These are phyloP conservation scores for Magnusiomyces fungicola DNA, from an alignment of 1,139 yeast species.

Conservation along the genomic window DNA sequence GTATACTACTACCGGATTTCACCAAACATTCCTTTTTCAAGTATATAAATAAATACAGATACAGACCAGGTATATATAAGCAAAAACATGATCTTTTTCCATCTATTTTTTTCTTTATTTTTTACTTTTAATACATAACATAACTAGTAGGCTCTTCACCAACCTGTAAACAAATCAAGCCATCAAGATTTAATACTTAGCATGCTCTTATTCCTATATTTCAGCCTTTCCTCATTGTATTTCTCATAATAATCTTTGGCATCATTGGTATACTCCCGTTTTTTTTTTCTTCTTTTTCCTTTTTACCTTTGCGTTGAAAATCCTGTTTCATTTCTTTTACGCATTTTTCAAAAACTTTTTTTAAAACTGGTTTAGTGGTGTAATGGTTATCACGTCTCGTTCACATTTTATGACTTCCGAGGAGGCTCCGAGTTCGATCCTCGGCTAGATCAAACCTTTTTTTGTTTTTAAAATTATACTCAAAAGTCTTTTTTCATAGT, in stretches of 20 bases:
- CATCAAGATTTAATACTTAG: not conserved
- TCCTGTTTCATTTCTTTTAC: too few relatives aligned
- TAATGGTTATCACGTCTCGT: constrained; percentile 16
- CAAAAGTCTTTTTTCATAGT: not conserved
- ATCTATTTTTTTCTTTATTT: too few relatives aligned
- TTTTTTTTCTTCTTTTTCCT: not conserved
- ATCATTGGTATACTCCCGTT: not conserved
- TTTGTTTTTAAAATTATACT: not conserved
- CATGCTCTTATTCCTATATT: not conserved
- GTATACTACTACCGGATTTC: too few relatives aligned
- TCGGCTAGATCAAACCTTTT: constrained; percentile 13
- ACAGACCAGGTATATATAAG: too few relatives aligned
- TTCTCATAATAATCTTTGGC: not conserved
- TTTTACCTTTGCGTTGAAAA: too few relatives aligned
- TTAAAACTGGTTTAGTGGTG: constrained; percentile 13
- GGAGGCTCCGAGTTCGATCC: constrained; percentile 17
- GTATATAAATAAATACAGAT: too few relatives aligned
- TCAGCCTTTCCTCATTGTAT: not conserved
- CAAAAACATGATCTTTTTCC: too few relatives aligned
- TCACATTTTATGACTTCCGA: constrained; percentile 11
- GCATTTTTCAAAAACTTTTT: not conserved
- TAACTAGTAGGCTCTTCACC: too few relatives aligned
- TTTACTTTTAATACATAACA: too few relatives aligned
- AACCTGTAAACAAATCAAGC: not conserved
- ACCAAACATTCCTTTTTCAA: too few relatives aligned